phyloP scores from a whole-genome alignment of 257 asterid genomes.

The Penstemon eatonii region DNA sequence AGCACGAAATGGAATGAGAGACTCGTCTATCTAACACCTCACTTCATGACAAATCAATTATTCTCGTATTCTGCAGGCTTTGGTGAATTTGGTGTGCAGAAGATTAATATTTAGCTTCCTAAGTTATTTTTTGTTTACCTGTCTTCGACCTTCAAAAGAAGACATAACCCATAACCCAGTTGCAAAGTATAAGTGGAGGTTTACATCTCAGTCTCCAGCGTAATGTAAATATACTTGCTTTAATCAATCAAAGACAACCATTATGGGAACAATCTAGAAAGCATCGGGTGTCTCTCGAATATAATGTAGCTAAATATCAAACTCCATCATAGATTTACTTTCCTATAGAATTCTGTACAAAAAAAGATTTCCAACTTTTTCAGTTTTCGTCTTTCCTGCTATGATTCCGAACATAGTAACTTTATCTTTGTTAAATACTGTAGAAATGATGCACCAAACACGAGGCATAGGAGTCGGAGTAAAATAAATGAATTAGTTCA shows the following conservation, averaged over 20 bases:
- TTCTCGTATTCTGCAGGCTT: neutral
- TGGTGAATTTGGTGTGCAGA: too few species aligned
- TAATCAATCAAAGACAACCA: conserved; percentile 4
- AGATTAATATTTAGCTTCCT: neutral
- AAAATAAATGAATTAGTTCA: neutral
- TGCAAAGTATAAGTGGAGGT: neutral
- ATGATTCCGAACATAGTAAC: too few species aligned
- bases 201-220: neutral
- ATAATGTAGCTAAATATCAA: neutral
- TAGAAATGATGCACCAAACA: neutral
- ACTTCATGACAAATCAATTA: neutral
- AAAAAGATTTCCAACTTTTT: neutral
- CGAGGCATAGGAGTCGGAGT: neutral
- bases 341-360: neutral
- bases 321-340: neutral
- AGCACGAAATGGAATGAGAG: conserved; percentile 1
- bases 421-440: neutral
- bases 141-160: conserved; percentile 10
- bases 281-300: neutral
- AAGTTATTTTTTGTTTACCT: neutral
- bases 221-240: neutral
- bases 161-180: neutral
- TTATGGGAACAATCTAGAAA: neutral
- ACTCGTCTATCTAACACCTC: neutral
- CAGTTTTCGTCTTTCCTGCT: neutral